A percentile compares a stretch with the other conserved stretches of the same genome.
Conservation (phyloP, 1,139 yeast species). For the Pichia sp. region DNA sequence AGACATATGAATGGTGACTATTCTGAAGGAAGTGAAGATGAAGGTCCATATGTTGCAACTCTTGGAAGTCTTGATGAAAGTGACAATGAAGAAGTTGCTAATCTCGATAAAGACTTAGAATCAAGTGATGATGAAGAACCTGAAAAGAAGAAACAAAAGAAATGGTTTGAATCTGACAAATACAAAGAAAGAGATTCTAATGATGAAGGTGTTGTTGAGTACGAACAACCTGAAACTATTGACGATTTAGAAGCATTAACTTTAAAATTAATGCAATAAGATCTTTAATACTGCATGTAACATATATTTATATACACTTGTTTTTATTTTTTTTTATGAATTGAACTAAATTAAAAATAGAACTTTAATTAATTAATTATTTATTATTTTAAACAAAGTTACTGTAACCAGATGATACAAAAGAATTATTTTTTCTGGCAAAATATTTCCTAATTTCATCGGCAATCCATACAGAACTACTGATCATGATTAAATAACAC, state of each 20-base stretch:
- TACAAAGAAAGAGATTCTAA: conserved; percentile 17
- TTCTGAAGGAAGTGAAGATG: conserved; percentile 33
- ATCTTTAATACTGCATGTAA: too few species aligned
- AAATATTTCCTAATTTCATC: conserved; percentile 73
- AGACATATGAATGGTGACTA: conserved; percentile 44
- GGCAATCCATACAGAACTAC: conserved; percentile 77
- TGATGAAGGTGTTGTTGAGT: conserved; percentile 49
- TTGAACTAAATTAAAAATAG: too few species aligned
- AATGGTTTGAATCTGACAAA: conserved; percentile 47
- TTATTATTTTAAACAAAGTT: conserved; percentile 21
- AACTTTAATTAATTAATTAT: neutral
- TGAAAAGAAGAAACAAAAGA: conserved; percentile 48
- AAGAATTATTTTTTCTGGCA: conserved; percentile 15
- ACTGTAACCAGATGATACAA: conserved; percentile 23
- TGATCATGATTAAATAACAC: conserved; percentile 50
- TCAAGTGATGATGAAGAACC: conserved; percentile 39
- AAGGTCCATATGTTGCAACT: conserved; percentile 21
- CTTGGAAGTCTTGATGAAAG: conserved; percentile 25
- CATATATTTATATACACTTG: too few species aligned
- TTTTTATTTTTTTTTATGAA: too few species aligned
- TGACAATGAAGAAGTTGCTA: conserved; percentile 26
- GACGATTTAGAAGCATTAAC: conserved; percentile 94
- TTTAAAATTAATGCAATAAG: conserved; percentile 42
- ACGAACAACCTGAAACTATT: conserved; percentile 82
- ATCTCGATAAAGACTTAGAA: conserved; percentile 47